Evolutionary conservation across 2,329 filamentous ascomycete species (phyloP), one percentile per base, ranked within the genome.

Genomic region (Paecilomyces formosus): DNA sequence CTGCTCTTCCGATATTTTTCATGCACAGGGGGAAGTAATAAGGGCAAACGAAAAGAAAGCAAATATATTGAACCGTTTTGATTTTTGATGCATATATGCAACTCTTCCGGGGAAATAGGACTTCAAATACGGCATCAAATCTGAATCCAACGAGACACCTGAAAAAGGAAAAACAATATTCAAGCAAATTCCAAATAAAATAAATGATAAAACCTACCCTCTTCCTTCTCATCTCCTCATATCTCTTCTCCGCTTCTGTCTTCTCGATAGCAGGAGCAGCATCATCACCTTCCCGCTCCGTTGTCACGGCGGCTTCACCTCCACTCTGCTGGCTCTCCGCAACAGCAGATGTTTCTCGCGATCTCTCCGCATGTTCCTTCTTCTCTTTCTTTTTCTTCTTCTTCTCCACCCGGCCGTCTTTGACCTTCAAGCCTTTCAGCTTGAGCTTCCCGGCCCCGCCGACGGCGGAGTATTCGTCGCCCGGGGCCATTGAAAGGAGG

Each of bases 191-290:
- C 60, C 21, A 55, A 57, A 55, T 52, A 39, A 35, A 55, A 53
- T 6, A 51, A 18, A 39, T 33, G 54, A 18, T 39, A 31, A 53
- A 6, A 82, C 86, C 61, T 81, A 90, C 90, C 79, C 90, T 84
- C 77, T 91, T 94, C 72, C 85, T 83, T 73, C 88, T 85, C 66
- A 84, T 82, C 76, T 97, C 93, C 64, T 95, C 90, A 68, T 94
- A 85, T 52, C 86, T 82, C 65, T 82, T 81, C 77, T 99, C 91
- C 1, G 92, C 85, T 62, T 95, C 91, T 0, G 93, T 97, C 80
- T 96, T 96, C 70, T 66, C 58, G 62, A 67, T n/a, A 62, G 63
- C 64, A 50, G 63, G 13, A 68, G 55, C 57, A 35, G 24, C 24
- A 26, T 59, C 53, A 22, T 66, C 53, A 22, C 66, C 62, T 59